Conservation (phyloP, 768 basidiomycete genomes). For the Daedaleopsis nitida region DNA sequence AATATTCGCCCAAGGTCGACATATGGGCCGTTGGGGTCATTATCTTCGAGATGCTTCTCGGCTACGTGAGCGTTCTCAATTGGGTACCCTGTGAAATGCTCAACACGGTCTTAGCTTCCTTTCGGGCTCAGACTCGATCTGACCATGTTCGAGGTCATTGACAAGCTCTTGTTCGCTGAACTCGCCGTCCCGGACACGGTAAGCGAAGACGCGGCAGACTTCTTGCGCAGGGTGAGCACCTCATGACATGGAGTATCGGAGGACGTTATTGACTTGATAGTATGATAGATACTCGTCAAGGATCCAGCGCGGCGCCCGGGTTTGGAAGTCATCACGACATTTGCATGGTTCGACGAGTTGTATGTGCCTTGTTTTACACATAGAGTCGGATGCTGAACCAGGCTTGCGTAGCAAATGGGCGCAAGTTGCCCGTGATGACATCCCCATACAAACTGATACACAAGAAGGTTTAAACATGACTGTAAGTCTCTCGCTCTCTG, state of each 20-base stretch:
- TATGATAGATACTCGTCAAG: too few species aligned
- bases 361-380: too few species aligned
- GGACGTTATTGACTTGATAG: too few species aligned
- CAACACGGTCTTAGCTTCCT: not conserved
- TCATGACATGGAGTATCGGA: too few species aligned
- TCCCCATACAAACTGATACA: not conserved
- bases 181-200: not conserved
- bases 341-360: too few species aligned
- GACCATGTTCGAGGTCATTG: not conserved
- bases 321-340: too few species aligned
- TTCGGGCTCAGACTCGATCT: not conserved
- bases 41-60: constrained; percentile 24
- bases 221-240: not conserved
- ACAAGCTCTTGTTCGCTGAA: not conserved
- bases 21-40: constrained; percentile 48
- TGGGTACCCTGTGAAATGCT: not conserved
- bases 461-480: too few species aligned
- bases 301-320: too few species aligned
- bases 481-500: too few species aligned
- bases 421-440: not conserved
- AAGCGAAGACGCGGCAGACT: not conserved
- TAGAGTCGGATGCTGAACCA: too few species aligned
- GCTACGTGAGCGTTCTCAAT: constrained; percentile 4
- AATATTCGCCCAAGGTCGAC: constrained; percentile 46
- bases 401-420: too few species aligned